A percentile compares a stretch with the other conserved stretches of the same genome.
Evolutionary conservation across 331 rosid species (phyloP).

Genomic region (Quercus tomentella): DNA sequence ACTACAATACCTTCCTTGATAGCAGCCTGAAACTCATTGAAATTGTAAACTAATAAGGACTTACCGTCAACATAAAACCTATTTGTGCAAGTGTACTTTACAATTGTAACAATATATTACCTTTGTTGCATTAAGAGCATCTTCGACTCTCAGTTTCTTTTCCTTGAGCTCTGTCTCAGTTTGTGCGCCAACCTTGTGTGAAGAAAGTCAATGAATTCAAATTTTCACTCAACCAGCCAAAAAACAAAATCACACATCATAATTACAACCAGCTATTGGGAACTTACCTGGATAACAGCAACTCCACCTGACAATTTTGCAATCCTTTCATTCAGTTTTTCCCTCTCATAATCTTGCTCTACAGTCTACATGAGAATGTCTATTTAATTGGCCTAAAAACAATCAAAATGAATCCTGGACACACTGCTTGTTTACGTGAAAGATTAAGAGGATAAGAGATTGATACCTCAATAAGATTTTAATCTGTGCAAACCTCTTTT

Average conservation of each 20-base stretch:
- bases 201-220: neutral
- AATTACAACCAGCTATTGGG: neutral
- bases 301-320: constrained; percentile 97
- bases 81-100: too few relatives aligned
- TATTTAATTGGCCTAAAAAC: neutral
- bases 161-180: constrained; percentile 97
- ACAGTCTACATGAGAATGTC: constrained; percentile 46
- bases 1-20: constrained; percentile 99
- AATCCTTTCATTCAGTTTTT: constrained; percentile 83
- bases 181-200: constrained; percentile 84
- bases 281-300: constrained; percentile 83
- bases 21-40: constrained; percentile 65
- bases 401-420: neutral
- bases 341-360: constrained; percentile 90
- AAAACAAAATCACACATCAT: neutral
- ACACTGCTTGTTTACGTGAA: neutral
- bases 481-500: constrained; percentile 85
- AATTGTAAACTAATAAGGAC: neutral
- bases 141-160: constrained; percentile 95
- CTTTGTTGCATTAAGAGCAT: constrained; percentile 53
- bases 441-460: neutral
- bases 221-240: neutral
- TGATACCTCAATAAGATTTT: constrained; percentile 76
- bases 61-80: constrained; percentile 1
- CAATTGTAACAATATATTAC: too few relatives aligned